Base-by-base conservation (phyloP, 1,139 yeast genomes). In the Candida sp. region DNA sequence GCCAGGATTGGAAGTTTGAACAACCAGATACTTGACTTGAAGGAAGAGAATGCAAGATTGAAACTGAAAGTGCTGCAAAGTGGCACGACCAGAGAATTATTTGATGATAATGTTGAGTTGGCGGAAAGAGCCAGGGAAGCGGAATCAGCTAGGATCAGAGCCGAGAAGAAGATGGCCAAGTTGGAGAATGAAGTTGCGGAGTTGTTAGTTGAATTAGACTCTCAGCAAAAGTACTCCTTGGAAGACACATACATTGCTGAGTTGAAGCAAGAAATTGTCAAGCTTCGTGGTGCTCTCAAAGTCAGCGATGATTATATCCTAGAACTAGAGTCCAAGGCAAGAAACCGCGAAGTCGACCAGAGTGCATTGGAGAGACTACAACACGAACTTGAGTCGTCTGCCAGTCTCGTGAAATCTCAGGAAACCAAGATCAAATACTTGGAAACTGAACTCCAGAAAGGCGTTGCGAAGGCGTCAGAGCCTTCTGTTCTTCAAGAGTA, bases 401-500 rank as follows among this genome's bases (percentile, higher is more conserved):
- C 34, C 17, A 44, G 30, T 17, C 11, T 47, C 4, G 35, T 41
- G 9, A 44, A 42, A 12, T 44, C 26, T 5, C 37, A 39, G 4
- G 52, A 50, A 25, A 22, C n/a, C 8, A 41, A 46, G 22, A 23
- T 33, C 25, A 46, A 43, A 17, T 17, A 28, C 5, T 40, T 46
- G 27, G 45, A 46, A 34, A 34, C 32, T 7, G 52, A 46, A 30
- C n/a, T 41, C 17, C 41, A 47, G n/a, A 50, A 47, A 28, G 39
- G 31, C 7, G 12, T 25, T 6, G n/a, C 35, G 3, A 42, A 32
- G 23, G 26, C 45, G 23, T 33, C 27, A 23, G 44, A 39, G 8
- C 41, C 47, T 4, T 39, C 34, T 5, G 34, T 48, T 3, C 40
- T 26, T 7, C 43, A 43, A 17, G 49, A 49, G 39, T 46, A 37